Evolutionary conservation across 2,329 filamentous ascomycete genomes (phyloP).

Genomic region (Curvularia verruculosa): DNA sequence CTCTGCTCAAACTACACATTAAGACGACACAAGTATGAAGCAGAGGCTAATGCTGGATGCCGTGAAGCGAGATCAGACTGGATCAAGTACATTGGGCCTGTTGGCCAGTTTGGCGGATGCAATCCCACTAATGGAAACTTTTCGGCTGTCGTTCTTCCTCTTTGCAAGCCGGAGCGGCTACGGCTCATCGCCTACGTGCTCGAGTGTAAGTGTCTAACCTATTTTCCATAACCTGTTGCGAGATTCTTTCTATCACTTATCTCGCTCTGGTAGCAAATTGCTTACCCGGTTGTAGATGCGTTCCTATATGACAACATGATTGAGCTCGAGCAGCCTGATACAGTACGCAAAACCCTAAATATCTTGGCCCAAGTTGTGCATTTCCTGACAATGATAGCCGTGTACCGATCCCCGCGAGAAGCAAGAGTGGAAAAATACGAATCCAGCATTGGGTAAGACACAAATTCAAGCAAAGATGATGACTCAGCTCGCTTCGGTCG

Average conservation of each 20-base stretch:
- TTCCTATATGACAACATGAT: not conserved
- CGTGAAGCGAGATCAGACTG: not conserved
- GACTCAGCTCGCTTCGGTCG: not conserved
- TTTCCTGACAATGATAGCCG: not conserved
- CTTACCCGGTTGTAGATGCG: not conserved
- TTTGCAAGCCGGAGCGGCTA: not conserved
- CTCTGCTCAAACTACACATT: not conserved
- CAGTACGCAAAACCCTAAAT: not conserved
- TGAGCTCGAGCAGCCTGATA: not conserved
- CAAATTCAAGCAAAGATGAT: not conserved
- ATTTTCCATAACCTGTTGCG: not conserved
- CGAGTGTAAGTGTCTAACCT: not conserved
- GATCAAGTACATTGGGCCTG: not conserved
- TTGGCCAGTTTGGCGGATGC: not conserved
- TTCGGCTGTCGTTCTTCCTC: not conserved
- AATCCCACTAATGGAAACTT: not conserved
- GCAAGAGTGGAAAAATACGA: not conserved
- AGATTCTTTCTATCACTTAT: not conserved
- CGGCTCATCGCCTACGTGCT: not conserved
- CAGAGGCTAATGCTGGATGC: not conserved
- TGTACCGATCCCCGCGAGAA: not conserved
- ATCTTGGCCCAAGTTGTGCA: not conserved
- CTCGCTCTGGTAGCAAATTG: not conserved
- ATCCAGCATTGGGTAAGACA: not conserved
- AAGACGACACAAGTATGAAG: not conserved